phyloP scores from a whole-genome alignment of 2,329 filamentous ascomycete species.

The Aschersonia sp. region DNA sequence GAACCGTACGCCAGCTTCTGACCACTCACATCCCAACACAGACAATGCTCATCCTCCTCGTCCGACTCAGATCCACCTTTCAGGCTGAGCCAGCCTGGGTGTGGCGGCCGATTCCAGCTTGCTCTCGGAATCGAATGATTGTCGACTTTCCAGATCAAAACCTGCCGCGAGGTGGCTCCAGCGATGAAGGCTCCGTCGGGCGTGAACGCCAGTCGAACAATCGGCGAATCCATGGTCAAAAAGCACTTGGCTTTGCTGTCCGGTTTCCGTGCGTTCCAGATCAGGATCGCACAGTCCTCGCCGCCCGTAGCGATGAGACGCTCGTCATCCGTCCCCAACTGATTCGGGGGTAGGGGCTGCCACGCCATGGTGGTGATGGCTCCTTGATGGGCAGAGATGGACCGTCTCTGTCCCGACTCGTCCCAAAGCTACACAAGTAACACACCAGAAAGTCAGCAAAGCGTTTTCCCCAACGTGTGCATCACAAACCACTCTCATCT shows the following conservation, averaged over 20 bases:
- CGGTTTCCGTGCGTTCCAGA: conserved; percentile 44
- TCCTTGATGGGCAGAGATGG: conserved; percentile 45
- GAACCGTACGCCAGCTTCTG: conserved; percentile 49
- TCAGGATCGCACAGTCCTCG: conserved; percentile 46
- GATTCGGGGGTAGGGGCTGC: conserved; percentile 35
- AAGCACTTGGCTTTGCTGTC: conserved; percentile 43
- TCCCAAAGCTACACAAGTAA: conserved; percentile 34
- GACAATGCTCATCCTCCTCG: conserved; percentile 45
- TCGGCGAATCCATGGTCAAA: conserved; percentile 44
- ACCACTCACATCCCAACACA: conserved; percentile 48
- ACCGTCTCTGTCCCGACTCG: conserved; percentile 34
- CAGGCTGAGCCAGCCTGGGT: conserved; percentile 45
- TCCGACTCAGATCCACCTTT: conserved; percentile 36
- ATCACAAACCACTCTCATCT: too few relatives aligned
- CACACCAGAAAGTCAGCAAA: conserved; percentile 1
- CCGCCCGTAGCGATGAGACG: conserved; percentile 46
- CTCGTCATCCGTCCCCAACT: conserved; percentile 28
- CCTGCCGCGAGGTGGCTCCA: conserved; percentile 41
- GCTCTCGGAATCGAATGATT: conserved; percentile 43
- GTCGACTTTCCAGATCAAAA: conserved; percentile 52
- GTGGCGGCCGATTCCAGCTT: conserved; percentile 40
- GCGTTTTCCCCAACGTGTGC: not conserved
- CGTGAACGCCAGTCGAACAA: conserved; percentile 46
- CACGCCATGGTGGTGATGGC: conserved; percentile 43
- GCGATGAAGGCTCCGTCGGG: conserved; percentile 50